Percentiles rank a stretch among this genome's conserved stretches.
Conservation (phyloP, 2,329 filamentous ascomycete species). For the Verruconis gallopava region DNA sequence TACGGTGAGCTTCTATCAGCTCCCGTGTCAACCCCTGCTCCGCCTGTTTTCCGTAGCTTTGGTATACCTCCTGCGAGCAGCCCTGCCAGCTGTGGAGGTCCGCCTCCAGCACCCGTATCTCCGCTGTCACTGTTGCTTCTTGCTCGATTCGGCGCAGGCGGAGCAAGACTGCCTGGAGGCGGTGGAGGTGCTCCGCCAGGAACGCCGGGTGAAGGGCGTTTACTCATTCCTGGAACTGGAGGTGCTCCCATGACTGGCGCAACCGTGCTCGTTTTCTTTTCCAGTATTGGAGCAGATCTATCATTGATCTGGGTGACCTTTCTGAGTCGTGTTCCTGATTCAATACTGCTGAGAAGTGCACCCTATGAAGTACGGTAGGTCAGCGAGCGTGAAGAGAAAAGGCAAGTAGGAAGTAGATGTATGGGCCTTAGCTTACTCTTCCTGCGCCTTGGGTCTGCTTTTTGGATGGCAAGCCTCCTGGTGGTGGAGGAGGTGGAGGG, state of each 20-base stretch:
- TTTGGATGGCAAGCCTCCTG: constrained; percentile 43
- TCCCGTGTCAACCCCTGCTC: constrained; percentile 43
- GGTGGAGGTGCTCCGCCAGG: constrained; percentile 29
- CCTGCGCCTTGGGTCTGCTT: constrained; percentile 37
- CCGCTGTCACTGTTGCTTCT: constrained; percentile 67
- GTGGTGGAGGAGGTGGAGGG: constrained; percentile 52
- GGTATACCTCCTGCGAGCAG: constrained; percentile 92
- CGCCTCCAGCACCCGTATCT: constrained; percentile 28
- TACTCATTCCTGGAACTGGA: constrained; percentile 55
- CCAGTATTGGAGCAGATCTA: constrained; percentile 67
- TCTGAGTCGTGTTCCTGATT: constrained; percentile 65
- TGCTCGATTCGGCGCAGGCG: constrained; percentile 58
- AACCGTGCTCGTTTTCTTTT: constrained; percentile 37
- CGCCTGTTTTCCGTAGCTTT: constrained; percentile 78
- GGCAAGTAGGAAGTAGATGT: too few relatives aligned
- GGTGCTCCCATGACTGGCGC: constrained; percentile 62
- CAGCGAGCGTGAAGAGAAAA: not conserved
- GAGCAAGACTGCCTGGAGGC: constrained; percentile 50
- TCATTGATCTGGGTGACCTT: constrained; percentile 80
- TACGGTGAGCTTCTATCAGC: constrained; percentile 61
- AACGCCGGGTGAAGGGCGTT: not conserved
- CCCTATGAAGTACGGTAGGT: constrained; percentile 40
- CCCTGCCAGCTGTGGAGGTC: constrained; percentile 69
- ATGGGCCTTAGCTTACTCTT: constrained; percentile 43
- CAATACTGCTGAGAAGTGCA: constrained; percentile 77